Base-by-base conservation (phyloP, 371 early-diverging fungal species). In the Lichtheimia corymbifera region DNA sequence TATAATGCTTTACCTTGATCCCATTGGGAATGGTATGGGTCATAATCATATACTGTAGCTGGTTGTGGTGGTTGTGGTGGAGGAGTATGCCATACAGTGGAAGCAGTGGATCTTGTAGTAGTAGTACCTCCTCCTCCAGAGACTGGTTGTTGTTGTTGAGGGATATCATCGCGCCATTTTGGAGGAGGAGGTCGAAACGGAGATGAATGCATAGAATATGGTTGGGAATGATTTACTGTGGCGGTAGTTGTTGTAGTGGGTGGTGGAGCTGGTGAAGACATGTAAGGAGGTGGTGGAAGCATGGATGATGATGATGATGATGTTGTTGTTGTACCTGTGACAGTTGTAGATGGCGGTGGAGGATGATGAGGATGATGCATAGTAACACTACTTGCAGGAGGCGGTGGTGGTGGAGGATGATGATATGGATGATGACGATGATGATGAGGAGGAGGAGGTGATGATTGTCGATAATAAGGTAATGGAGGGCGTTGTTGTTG, bases 1-100 rank as follows among this genome's bases (percentile, higher is more conserved):
- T 15, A 24, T 45, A 28, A 50, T 15, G 22, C 42, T 24, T 53
- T 58, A 58, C 64, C 64, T 64, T 64, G 64, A 58, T 64, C 59
- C 64, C 64, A 64, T 52, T 67, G 58, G 49, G 55, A 63, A 25
- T 63, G 55, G 18, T 62, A 59, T 43, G 59, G 61, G 9, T 66
- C 62, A 53, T 66, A 61, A 43, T 58, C 41, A 43, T 59, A 59
- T 7, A 17, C 49, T 11, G 64, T 53, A 14, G 55, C 15, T 11
- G 54, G 20, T n/a, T 44, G 45, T 20, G 41, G 41, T 22, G 60
- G 50, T 14, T 53, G 52, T 18, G 61, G 45, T 15, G 43, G 61
- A 17, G 63, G 52, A 2, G 61, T 53, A 49, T 55, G 61, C 61
- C 61, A 61, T 5, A 61, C 41, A 43, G 35, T 52, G 35, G 22